Base-by-base conservation (phyloP, 805 yeast species). In the Kodamaea jinghongensis region DNA sequence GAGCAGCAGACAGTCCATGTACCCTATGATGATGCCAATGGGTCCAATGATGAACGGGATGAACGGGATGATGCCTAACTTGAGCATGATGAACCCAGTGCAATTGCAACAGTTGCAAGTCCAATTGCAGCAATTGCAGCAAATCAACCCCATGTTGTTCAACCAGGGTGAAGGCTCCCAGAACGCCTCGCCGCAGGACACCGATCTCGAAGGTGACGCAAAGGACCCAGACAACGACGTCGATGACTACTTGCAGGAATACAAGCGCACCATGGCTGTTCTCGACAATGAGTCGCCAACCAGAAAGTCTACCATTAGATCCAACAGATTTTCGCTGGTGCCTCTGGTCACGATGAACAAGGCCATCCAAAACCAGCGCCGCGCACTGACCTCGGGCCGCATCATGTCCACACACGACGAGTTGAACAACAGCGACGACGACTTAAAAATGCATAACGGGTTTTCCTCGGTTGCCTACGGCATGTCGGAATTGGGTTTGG, bases 291-390 rank as follows among this genome's bases (percentile, higher is more conserved):
- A 17, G 2, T 13, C 39, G 30, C 57, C 53, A 35, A 51, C 66
- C 9, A 50, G 71, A 38, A 51, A 47, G 34, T 57, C 64, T 16
- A 60, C 66, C 3, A 42, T 63, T 25, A 60, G 54, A 44, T 56
- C 67, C 3, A 65, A 52, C 38, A 52, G 72, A 31, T 63, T 54
- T 31, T 58, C 68, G 6, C 65, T 70, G 22, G 64, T 63, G 8
- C 72, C 73, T 2, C 52, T 52, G 43, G 36, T 46, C 17, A 29
- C 31, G 20, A 38, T 41, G 32, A 13, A 34, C 16, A 31, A 40
- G 30, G 31, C 35, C 8, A 25, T 13, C 17, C 34, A 31, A 6
- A 29, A 34, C 7, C 22, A 32, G 23, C 41, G 47, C 20, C 38
- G 39, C 8, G 28, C 38, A 17, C 39, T 42, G 28, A 17, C 15